These are phyloP conservation scores for Yueomyces sinensis DNA, from an alignment of 805 yeast species.

Conservation along the genomic window DNA sequence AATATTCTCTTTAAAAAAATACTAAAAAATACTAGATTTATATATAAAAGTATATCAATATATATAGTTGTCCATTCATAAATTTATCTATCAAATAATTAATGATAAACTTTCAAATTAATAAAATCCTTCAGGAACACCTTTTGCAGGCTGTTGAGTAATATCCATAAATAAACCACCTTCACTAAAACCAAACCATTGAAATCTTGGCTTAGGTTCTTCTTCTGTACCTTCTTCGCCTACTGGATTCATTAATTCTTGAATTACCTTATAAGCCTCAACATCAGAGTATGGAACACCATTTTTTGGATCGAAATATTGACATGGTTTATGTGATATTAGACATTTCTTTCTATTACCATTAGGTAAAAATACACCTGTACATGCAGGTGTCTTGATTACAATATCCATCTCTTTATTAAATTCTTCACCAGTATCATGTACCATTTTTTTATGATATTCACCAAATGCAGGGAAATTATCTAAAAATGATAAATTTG, in stretches of 20 bases:
- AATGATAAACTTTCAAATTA: constrained; percentile 6
- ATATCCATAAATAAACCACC: constrained; percentile 36
- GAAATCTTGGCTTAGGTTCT: constrained; percentile 20
- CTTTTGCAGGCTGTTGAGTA: constrained; percentile 50
- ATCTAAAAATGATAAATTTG: constrained; percentile 22
- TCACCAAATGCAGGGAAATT: constrained; percentile 49
- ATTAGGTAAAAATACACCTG: constrained; percentile 58
- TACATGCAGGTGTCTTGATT: constrained; percentile 57
- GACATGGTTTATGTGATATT: constrained; percentile 54
- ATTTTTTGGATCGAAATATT: constrained; percentile 75
- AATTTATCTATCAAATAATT: no score
- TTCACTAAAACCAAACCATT: constrained; percentile 37
- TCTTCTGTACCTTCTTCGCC: constrained; percentile 31
- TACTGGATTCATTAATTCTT: constrained; percentile 41
- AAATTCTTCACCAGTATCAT: constrained; percentile 32
- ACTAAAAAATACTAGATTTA: no score
- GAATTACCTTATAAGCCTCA: constrained; percentile 61
- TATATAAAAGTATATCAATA: no score
- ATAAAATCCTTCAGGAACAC: constrained; percentile 79
- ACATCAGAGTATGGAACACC: constrained; percentile 81
- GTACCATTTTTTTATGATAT: constrained; percentile 28
- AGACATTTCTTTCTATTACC: constrained; percentile 57
- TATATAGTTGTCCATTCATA: no score
- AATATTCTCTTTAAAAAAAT: not conserved
- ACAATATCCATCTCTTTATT: constrained; percentile 35